Base-by-base conservation (phyloP, 192 early-diverging fungal genomes). In the Coemansia sp. region DNA sequence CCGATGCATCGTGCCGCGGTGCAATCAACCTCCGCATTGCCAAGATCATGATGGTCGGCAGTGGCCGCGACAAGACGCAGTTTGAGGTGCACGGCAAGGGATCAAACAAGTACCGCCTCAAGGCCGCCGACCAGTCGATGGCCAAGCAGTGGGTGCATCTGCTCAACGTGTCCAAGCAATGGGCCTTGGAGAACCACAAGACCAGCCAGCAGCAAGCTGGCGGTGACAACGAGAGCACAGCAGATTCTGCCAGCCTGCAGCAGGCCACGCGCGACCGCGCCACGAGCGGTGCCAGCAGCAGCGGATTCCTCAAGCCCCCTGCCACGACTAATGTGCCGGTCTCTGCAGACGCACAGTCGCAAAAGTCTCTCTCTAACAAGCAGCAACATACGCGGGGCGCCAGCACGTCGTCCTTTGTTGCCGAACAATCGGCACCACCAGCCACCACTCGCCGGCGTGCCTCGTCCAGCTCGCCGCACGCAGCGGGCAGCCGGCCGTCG, bases 101-200 rank as follows among this genome's bases (percentile, higher is more conserved):
- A 8, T 84, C 81, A 9, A 79, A 86, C 36, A 78, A 80, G 37
- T 93, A 87, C 50, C 80, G 80, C 23, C 60, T 93, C 42, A 80
- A 83, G 47, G 86, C 88, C 9, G 60, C 67, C 4, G 73, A 81
- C 33, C 78, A 81, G 5, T 83, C 78, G 14, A 82, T 88, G 38
- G 89, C 91, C 51, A 87, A 87, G 60, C 83, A 84, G 54, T 93
- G 91, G 89, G 86, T 90, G 9, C 78, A 84, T 50, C 77, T 86
- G 24, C 72, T 93, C 15, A 85, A 83, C 24, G 87, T 89, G 46
- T 86, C 87, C 28, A 88, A 86, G 69, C 77, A 82, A 54, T 89
- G 83, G 83, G 77, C 79, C 13, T 55, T 79, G 20, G 82, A 68
- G 46, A 57, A 55, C 44, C 49, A 45, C 35, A 57, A 53, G 37